Conservation (phyloP, 768 basidiomycete genomes). For the button mushroom (Agaricus bisporus) region DNA sequence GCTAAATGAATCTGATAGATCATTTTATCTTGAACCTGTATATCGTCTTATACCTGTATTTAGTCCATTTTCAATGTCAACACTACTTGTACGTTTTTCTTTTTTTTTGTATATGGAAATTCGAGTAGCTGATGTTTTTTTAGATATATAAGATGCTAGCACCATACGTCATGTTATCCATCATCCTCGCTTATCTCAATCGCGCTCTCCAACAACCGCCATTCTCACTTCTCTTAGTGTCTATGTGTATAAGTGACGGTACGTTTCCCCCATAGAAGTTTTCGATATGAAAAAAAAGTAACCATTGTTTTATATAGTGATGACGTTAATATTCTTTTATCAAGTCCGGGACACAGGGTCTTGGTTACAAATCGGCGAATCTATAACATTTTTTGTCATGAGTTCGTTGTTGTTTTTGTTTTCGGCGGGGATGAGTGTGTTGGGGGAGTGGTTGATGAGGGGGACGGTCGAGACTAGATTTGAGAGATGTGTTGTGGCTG, state of each 20-base stretch:
- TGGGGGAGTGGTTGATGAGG: constrained; percentile 65
- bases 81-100: constrained; percentile 46
- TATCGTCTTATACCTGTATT: constrained; percentile 84
- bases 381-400: constrained; percentile 85
- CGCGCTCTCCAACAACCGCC: constrained; percentile 63
- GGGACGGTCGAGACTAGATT: constrained; percentile 1
- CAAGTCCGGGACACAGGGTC: constrained; percentile 80
- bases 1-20: constrained; percentile 28
- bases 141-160: constrained; percentile 75
- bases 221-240: constrained; percentile 76
- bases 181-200: constrained; percentile 63
- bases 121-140: neutral
- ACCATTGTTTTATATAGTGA: constrained; percentile 40
- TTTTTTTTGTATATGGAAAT: too few relatives aligned
- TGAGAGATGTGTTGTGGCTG: neutral
- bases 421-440: constrained; percentile 69
- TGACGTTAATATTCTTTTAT: constrained; percentile 82
- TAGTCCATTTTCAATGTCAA: constrained; percentile 78
- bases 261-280: constrained; percentile 13
- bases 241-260: constrained; percentile 70
- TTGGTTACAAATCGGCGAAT: constrained; percentile 87
- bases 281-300: too few relatives aligned
- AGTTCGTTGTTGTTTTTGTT: constrained; percentile 73
- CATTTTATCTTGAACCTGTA: constrained; percentile 85
- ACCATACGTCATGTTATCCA: constrained; percentile 74